phyloP scores from a whole-genome alignment of 2,329 filamentous ascomycete species.

The Aspergillus sergii region DNA sequence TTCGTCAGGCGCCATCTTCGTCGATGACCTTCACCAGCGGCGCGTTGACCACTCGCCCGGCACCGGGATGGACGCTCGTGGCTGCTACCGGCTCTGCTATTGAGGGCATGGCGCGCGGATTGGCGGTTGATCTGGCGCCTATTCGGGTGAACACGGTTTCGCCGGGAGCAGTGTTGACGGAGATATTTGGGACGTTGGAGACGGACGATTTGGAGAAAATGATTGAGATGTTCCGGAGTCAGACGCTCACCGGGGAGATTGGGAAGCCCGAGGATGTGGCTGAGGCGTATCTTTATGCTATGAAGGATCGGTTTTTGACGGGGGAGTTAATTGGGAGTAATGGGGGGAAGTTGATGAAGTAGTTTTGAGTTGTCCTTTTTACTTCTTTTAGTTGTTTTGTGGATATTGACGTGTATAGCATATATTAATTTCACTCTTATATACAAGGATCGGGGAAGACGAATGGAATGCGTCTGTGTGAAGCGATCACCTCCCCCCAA shows the following conservation, averaged over 20 bases:
- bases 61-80: slow-evolving; percentile 34
- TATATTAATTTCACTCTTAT: not conserved
- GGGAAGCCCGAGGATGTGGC: slow-evolving; percentile 42
- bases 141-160: slow-evolving; percentile 47
- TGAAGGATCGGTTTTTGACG: slow-evolving; percentile 47
- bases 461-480: not conserved
- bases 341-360: slow-evolving; percentile 38
- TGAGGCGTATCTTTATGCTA: slow-evolving; percentile 48
- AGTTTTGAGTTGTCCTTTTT: not conserved
- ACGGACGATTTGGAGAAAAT: slow-evolving; percentile 22
- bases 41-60: slow-evolving; percentile 36
- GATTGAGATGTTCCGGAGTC: slow-evolving; percentile 27
- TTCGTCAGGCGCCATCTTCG: slow-evolving; percentile 29
- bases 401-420: not conserved
- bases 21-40: slow-evolving; percentile 48
- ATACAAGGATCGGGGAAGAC: not conserved
- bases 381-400: not conserved
- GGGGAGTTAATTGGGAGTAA: slow-evolving; percentile 38
- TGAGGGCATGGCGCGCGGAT: slow-evolving; percentile 38
- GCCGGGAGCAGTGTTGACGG: slow-evolving; percentile 46
- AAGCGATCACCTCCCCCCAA: too few relatives aligned
- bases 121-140: slow-evolving; percentile 47
- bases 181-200: slow-evolving; percentile 31
- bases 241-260: slow-evolving; percentile 27
- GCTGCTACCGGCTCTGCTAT: slow-evolving; percentile 28